phyloP scores from a whole-genome alignment of 1,284 basidiomycete genomes.

The Mycena citricolor region DNA sequence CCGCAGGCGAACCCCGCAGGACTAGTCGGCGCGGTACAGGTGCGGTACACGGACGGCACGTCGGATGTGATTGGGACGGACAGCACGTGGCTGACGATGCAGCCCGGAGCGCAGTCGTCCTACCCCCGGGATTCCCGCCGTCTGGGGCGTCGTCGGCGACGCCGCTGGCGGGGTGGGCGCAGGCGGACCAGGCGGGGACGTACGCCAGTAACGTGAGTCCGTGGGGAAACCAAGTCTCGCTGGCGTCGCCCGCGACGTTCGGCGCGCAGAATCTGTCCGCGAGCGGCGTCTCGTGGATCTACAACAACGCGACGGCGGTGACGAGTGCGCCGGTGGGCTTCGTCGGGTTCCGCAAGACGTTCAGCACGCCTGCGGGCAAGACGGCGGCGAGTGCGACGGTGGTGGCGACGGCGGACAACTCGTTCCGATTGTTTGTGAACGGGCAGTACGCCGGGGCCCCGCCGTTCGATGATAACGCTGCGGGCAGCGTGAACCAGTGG shows the following conservation, averaged over 20 bases:
- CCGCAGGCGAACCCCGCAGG: constrained; percentile 10
- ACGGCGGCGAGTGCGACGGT: constrained; percentile 7
- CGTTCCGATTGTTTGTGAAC: constrained; percentile 11
- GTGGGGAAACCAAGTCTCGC: no score
- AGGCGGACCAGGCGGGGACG: no score
- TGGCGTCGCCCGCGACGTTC: neutral
- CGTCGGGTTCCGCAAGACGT: constrained; percentile 16
- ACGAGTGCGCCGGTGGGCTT: constrained; percentile 5
- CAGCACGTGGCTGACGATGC: constrained; percentile 8
- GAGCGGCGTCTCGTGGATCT: constrained; percentile 10
- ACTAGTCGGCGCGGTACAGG: constrained; percentile 9
- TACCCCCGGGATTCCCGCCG: constrained; percentile 9
- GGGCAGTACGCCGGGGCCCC: constrained; percentile 13
- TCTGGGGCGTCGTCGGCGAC: constrained; percentile 12
- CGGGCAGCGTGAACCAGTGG: neutral
- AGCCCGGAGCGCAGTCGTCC: no score
- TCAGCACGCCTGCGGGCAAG: constrained; percentile 6
- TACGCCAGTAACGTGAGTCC: constrained; percentile 6
- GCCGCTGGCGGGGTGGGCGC: constrained; percentile 5
- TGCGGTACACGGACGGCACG: constrained; percentile 10
- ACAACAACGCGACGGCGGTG: constrained; percentile 4
- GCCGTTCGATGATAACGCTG: constrained; percentile 3
- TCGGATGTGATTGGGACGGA: constrained; percentile 9
- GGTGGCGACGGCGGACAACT: constrained; percentile 12
- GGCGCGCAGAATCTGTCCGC: neutral